Evolutionary conservation across 2,329 filamentous ascomycete genomes (phyloP), one percentile per base, ranked within the genome.

Genomic region (Pestalotiopsis sp.): DNA sequence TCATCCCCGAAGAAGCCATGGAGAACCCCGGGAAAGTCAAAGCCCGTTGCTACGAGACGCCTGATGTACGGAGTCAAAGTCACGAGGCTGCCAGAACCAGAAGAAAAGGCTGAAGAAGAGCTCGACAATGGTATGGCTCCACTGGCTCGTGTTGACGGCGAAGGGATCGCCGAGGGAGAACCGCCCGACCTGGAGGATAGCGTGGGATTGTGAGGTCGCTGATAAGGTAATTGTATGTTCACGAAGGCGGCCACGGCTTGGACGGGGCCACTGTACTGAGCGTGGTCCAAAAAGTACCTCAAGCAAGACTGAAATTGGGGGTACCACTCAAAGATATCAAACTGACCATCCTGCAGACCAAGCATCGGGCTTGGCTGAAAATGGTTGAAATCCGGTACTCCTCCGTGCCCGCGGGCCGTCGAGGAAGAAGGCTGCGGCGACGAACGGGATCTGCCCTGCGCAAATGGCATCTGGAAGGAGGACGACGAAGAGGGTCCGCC

Each of bases 1-100:
- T 97, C 92, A 72, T 98, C 93, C n/a, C 96, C 96, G 75, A 98
- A 99, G 83, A 98, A 97, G 12, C 94, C 94, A 77, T 97, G 93
- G 70, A 99, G 84, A n/a, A 98, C 91, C 0, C 90, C 90, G 0
- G 92, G 90, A 56, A 90, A 91, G 79, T 98, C 96, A 83, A 97
- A 96, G 1, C 95, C 95, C 0, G 95, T 98, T 17, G 93, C 93
- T 61, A 98, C 90, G 2, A 98, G 87, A 17, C 96, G 93, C 41
- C 95, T 91, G 71, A 98, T 91, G 79, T 97, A 99, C 0, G 96
- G 95, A 3, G 96, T 88, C 12, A 98, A 85, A 1, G 93, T 94
- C 60, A 95, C 86, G 38, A 81, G 75, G 60, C 80, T 79, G 39
- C 80, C 78, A 59, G 77, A 36, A 9, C 31, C 31, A 6, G 31